Percentiles rank a stretch among this genome's conserved stretches.
Conservation (phyloP, 1,139 yeast species). For the Blastobotrys capitulatus region DNA sequence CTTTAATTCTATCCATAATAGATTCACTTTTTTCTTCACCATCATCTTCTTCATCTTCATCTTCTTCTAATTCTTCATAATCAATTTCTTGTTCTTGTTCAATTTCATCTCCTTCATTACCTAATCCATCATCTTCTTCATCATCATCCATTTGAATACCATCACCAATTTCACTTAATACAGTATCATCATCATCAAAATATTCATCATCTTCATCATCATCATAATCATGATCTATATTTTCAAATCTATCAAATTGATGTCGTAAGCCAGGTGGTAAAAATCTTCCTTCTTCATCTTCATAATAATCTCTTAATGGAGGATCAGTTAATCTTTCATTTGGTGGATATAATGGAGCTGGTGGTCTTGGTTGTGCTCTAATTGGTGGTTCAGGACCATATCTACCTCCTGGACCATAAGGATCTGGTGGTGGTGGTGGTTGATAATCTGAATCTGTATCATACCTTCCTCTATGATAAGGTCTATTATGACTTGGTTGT, state of each 20-base stretch:
- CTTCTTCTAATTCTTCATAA: background rate
- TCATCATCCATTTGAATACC: background rate
- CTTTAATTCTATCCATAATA: background rate
- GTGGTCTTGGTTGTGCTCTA: background rate
- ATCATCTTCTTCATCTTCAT: background rate
- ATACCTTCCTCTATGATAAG: no score
- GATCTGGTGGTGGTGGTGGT: background rate
- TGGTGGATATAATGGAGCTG: slow-evolving; percentile 3
- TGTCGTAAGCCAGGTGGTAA: background rate
- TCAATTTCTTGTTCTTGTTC: background rate
- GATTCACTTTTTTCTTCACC: background rate
- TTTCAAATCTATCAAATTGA: background rate
- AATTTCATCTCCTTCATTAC: background rate
- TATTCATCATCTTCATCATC: slow-evolving; percentile 10
- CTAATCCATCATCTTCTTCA: background rate
- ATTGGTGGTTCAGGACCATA: background rate
- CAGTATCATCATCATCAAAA: slow-evolving; percentile 9
- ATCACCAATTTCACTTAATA: background rate
- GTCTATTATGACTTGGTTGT: background rate
- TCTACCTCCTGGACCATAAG: background rate
- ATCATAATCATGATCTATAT: slow-evolving; percentile 2
- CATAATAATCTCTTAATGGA: slow-evolving; percentile 4
- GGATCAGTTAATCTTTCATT: background rate
- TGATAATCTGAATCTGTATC: background rate
- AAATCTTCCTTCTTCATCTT: slow-evolving; percentile 5